A percentile compares a stretch with the other conserved stretches of the same genome.
Conservation (phyloP, 345 rosid species). For the Carallia brachiata region DNA sequence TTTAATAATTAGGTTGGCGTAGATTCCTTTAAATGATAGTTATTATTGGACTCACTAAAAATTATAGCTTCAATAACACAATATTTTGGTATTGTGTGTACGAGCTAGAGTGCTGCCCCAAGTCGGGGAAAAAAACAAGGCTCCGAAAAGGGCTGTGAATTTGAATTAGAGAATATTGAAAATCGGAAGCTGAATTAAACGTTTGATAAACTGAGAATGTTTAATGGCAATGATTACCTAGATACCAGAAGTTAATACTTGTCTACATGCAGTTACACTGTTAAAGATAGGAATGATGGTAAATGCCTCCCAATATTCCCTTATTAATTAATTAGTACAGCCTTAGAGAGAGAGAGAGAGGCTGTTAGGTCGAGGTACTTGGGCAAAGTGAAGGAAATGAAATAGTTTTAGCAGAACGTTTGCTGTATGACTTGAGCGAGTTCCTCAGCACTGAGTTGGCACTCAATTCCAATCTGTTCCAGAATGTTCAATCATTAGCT, state of each 20-base stretch:
- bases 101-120: no score
- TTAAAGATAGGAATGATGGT: conserved; percentile 5
- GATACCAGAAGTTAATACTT: not conserved
- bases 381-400: no score
- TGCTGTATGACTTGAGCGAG: conserved; percentile 84
- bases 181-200: not conserved
- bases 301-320: conserved; percentile 6
- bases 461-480: conserved; percentile 89
- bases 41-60: no score
- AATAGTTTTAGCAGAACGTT: conserved; percentile 52
- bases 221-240: not conserved
- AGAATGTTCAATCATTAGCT: conserved; percentile 6
- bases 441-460: conserved; percentile 94
- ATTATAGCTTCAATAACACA: no score
- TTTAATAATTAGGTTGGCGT: no score
- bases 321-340: conserved; percentile 2
- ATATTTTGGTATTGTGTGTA: no score
- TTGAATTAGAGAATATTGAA: not conserved
- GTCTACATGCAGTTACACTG: conserved; percentile 10
- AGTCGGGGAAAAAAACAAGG: no score
- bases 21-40: no score
- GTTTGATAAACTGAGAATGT: conserved; percentile 8
- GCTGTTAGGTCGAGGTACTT: not conserved
- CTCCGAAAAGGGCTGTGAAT: no score
- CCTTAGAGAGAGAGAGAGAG: not conserved